Evolutionary conservation across 129 eudicot genomes (phyloP).

Genomic region (Centrapalus pauciflorus): DNA sequence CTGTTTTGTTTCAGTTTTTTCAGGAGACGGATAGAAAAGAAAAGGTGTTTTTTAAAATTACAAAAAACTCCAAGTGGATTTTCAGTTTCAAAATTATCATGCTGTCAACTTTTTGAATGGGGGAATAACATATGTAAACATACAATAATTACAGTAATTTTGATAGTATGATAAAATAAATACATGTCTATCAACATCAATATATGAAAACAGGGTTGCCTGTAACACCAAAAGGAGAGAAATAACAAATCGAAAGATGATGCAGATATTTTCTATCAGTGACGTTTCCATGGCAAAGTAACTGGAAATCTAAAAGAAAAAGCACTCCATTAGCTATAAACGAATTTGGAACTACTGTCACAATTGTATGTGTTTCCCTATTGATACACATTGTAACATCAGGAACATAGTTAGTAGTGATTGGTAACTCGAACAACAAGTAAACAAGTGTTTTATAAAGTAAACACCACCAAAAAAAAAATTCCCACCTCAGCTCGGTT

Average conservation of each 20-base stretch:
- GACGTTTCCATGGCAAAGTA: not conserved
- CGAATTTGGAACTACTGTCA: not conserved
- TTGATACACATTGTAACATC: not conserved
- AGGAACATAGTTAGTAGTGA: not conserved
- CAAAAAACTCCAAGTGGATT: not conserved
- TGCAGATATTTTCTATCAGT: not conserved
- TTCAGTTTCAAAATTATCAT: not conserved
- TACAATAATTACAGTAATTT: not conserved
- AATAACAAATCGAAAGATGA: not conserved
- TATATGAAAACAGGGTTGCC: not conserved
- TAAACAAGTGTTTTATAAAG: not conserved
- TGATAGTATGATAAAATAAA: not conserved
- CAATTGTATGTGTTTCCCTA: not conserved
- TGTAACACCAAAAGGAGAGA: conserved; percentile 4
- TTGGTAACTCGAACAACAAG: not conserved
- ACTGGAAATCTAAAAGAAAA: not conserved
- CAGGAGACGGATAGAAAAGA: not conserved
- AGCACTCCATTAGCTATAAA: not conserved
- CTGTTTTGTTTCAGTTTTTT: not conserved
- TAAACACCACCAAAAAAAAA: not conserved
- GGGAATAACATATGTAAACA: not conserved
- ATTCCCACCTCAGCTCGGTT: conserved; percentile 83
- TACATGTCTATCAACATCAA: not conserved
- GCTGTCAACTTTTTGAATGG: not conserved
- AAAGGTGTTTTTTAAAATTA: not conserved